phyloP scores from a whole-genome alignment of 768 basidiomycete genomes.

The Galerina marginata region DNA sequence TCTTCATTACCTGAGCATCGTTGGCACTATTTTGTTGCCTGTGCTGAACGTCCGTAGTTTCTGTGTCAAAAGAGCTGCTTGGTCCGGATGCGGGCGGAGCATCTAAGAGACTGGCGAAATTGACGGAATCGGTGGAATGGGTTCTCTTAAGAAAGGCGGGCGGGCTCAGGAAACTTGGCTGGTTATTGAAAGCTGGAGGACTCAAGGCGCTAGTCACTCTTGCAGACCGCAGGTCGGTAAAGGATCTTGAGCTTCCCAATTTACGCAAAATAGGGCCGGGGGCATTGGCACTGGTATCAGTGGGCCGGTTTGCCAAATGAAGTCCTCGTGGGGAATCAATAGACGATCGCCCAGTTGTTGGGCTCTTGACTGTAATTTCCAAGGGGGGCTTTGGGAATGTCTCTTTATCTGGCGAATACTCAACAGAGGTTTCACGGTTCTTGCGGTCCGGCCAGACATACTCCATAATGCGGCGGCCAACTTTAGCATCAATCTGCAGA shows the following conservation, averaged over 20 bases:
- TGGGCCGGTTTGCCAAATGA: constrained; percentile 22
- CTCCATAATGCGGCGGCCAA: constrained; percentile 83
- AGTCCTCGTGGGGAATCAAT: constrained; percentile 54
- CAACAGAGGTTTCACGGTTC: constrained; percentile 33
- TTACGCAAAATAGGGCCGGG: constrained; percentile 51
- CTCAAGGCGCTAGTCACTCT: constrained; percentile 37
- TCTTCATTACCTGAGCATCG: constrained; percentile 83
- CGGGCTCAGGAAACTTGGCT: constrained; percentile 28
- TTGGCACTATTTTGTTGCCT: constrained; percentile 39
- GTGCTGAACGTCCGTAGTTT: constrained; percentile 13
- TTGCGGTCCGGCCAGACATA: constrained; percentile 83
- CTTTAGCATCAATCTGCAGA: constrained; percentile 82
- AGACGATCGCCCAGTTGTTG: constrained; percentile 45
- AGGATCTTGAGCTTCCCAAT: constrained; percentile 68
- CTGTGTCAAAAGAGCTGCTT: constrained; percentile 9
- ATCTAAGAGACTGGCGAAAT: constrained; percentile 23
- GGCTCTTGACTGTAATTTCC: constrained; percentile 29
- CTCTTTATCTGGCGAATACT: constrained; percentile 27
- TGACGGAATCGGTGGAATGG: constrained; percentile 29
- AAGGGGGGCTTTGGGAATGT: constrained; percentile 14
- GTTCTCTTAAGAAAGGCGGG: constrained; percentile 28
- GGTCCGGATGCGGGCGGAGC: constrained; percentile 15
- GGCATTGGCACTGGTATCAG: constrained; percentile 12
- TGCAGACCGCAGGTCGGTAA: constrained; percentile 66
- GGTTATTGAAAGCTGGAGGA: constrained; percentile 33